Evolutionary conservation across 2,329 filamentous ascomycete species (phyloP), one percentile per base, ranked within the genome.

Genomic region (Hypomyces rosellus): DNA sequence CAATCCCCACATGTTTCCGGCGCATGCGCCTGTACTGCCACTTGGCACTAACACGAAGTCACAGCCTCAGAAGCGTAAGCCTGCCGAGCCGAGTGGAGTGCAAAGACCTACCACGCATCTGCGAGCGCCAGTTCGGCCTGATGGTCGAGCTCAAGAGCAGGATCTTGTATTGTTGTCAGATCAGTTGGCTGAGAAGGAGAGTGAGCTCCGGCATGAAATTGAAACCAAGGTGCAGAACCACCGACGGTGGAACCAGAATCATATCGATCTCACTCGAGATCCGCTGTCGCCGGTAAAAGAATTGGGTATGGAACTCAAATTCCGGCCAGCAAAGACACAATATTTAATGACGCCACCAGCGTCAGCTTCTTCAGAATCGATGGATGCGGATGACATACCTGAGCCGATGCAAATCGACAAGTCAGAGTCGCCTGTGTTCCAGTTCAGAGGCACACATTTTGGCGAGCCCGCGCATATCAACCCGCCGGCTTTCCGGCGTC

Each of bases 151-250:
- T 11, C 75, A 86, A 54, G 90, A 96, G 52, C 80, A 86, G 55
- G 92, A 97, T 62, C 79, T 96, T 54, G 76, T 86, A 34, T 75
- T 84, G 55, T 72, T 96, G 55, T 79, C 86, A 54, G 89, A 96
- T 61, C 81, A 89, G 59, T 77, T 86, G 49, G 82, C 83, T 40
- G 88, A 95, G 68, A 89, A 88, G 67, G 86, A 92, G 59, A 89
- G 87, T 58, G 82, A 88, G 60, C 83, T 96, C 58, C 79, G 86
- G 55, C 77, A 78, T 56, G 89, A 95, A 62, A 89, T 97, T 65
- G 88, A 95, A 67, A 82, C 82, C 60, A 92, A 95, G 69, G 84
- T 95, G 49, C 80, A 86, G 61, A 92, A 93, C 69, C 92, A 96
- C 70, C 82, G 86, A 60, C 84, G 87, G 65, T 96, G 92, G 90